Conservation (phyloP, 768 basidiomycete species). For the Megacollybia marginata region DNA sequence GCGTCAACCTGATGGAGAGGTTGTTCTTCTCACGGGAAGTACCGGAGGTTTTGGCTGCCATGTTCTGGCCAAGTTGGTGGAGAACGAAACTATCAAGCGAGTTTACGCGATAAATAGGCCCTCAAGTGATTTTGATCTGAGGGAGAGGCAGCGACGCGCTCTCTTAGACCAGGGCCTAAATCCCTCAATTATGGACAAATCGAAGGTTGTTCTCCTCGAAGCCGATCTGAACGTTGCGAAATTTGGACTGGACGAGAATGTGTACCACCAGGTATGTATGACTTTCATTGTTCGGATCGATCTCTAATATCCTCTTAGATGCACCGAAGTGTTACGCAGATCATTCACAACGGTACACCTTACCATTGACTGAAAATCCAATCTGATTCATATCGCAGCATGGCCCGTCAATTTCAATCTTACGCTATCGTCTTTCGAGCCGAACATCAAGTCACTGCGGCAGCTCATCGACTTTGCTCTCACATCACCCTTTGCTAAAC, state of each 20-base stretch:
- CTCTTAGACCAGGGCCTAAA: slow-evolving; percentile 25
- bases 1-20: background rate
- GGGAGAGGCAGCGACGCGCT: slow-evolving; percentile 17
- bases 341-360: too few species aligned
- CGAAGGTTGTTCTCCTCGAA: slow-evolving; percentile 26
- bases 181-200: slow-evolving; percentile 19
- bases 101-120: slow-evolving; percentile 29
- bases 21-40: slow-evolving; percentile 29
- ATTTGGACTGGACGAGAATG: slow-evolving; percentile 20
- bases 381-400: background rate
- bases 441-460: slow-evolving; percentile 38
- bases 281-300: background rate
- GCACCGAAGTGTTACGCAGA: slow-evolving; percentile 21
- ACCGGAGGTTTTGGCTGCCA: slow-evolving; percentile 33
- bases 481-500: slow-evolving; percentile 10
- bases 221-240: slow-evolving; percentile 19
- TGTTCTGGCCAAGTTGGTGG: slow-evolving; percentile 21
- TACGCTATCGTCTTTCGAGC: slow-evolving; percentile 41
- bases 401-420: slow-evolving; percentile 34
- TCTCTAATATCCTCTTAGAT: slow-evolving; percentile 10
- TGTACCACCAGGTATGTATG: slow-evolving; percentile 15
- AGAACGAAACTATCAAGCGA: slow-evolving; percentile 13
- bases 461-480: slow-evolving; percentile 43
- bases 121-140: background rate
- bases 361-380: slow-evolving; percentile 17